Evolutionary conservation across 495 filamentous ascomycete species (phyloP).

Genomic region (Staphylotrichum longicolle): DNA sequence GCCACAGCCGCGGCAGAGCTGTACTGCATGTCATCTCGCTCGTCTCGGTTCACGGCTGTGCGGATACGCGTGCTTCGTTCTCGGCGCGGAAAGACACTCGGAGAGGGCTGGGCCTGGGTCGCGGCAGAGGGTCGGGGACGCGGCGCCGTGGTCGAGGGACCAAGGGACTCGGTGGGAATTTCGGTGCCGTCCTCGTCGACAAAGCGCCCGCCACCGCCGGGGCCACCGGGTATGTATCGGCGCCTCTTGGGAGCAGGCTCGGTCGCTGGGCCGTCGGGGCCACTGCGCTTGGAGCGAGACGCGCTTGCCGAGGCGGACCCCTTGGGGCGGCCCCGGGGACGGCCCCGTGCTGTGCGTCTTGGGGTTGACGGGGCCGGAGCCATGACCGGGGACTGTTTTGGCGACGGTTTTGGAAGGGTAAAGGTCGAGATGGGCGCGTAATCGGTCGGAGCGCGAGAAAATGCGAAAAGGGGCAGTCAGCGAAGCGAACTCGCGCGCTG

Average conservation of each 20-base stretch:
- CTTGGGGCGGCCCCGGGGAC: conserved; percentile 45
- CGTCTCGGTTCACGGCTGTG: conserved; percentile 47
- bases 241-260: conserved; percentile 55
- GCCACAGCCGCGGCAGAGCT: conserved; percentile 82
- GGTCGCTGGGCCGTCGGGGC: conserved; percentile 42
- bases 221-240: conserved; percentile 72
- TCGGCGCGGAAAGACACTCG: conserved; percentile 45
- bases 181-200: conserved; percentile 62
- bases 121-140: conserved; percentile 38
- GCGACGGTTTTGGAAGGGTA: not conserved
- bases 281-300: conserved; percentile 41
- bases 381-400: conserved; percentile 32
- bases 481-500: conserved; percentile 21
- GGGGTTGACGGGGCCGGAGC: conserved; percentile 42
- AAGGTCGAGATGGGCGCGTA: not conserved
- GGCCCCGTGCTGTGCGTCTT: conserved; percentile 38
- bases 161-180: conserved; percentile 38
- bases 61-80: conserved; percentile 55
- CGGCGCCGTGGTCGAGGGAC: conserved; percentile 31
- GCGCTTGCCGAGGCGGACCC: conserved; percentile 40
- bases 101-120: conserved; percentile 38
- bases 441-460: not conserved
- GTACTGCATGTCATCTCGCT: conserved; percentile 55
- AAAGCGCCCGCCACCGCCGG: conserved; percentile 76
- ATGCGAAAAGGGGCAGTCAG: conserved; percentile 8